Conservation (phyloP, 2,329 filamentous ascomycete genomes). For the Trichoderma endophyticum region DNA sequence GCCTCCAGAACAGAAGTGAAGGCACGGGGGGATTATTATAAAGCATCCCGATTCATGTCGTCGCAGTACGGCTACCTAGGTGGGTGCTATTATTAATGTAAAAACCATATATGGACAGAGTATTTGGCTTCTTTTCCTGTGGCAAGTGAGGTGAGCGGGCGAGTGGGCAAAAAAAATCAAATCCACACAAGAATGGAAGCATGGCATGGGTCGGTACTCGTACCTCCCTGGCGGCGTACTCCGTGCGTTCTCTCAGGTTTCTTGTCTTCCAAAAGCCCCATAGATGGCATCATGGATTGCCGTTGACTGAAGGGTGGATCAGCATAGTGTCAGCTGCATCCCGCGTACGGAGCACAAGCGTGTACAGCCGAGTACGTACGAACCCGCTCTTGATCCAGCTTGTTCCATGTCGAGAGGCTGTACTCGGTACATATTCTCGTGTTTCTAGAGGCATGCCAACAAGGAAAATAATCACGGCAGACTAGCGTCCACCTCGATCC, state of each 20-base stretch:
- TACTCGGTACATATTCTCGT: neutral
- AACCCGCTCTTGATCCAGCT: neutral
- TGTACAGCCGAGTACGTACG: neutral
- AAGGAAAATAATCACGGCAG: neutral
- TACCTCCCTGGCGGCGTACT: neutral
- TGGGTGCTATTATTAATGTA: neutral
- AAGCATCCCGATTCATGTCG: neutral
- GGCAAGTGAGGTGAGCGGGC: neutral
- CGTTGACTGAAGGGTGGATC: neutral
- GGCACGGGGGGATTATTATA: neutral
- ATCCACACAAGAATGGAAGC: neutral
- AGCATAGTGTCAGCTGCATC: neutral
- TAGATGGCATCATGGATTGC: neutral
- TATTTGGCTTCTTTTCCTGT: neutral
- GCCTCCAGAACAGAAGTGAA: neutral
- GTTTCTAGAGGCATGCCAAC: neutral
- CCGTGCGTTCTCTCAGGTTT: neutral
- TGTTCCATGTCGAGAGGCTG: neutral
- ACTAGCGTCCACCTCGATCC: constrained; percentile 11
- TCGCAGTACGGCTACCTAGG: neutral
- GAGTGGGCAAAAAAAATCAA: neutral
- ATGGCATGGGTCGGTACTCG: neutral
- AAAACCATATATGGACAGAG: neutral
- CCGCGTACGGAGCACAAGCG: neutral
- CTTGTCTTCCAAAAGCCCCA: neutral